phyloP scores from a whole-genome alignment of 2,329 filamentous ascomycete species.

The Penicillium brevicompactum region DNA sequence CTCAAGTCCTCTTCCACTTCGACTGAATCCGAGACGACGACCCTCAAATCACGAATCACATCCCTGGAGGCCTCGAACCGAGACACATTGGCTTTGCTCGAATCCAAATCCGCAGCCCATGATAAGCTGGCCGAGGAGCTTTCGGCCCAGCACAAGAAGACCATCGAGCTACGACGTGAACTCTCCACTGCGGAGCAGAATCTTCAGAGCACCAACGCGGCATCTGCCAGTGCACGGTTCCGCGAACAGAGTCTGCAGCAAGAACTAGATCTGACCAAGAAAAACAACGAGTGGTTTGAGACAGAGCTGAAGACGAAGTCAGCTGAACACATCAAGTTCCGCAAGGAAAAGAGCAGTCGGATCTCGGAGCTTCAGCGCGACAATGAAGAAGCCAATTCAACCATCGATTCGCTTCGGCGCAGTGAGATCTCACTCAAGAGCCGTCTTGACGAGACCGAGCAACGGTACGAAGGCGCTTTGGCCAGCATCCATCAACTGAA shows the following conservation, averaged over 20 bases:
- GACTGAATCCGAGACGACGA: constrained; percentile 68
- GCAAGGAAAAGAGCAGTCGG: constrained; percentile 90
- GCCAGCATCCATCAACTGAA: constrained; percentile 81
- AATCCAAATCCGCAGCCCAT: constrained; percentile 85
- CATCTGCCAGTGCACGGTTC: constrained; percentile 80
- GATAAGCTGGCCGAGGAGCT: constrained; percentile 85
- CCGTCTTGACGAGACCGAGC: constrained; percentile 78
- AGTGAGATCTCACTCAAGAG: constrained; percentile 79
- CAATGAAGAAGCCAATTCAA: constrained; percentile 80
- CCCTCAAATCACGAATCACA: constrained; percentile 77
- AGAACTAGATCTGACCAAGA: constrained; percentile 83
- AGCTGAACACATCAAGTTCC: constrained; percentile 81
- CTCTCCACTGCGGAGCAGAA: constrained; percentile 79
- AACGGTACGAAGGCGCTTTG: constrained; percentile 83
- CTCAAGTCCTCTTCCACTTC: constrained; percentile 73
- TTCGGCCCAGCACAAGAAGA: constrained; percentile 84
- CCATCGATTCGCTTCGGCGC: constrained; percentile 74
- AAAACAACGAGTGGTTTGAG: constrained; percentile 92
- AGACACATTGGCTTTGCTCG: constrained; percentile 83
- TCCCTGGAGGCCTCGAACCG: constrained; percentile 90
- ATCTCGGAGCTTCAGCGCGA: constrained; percentile 86
- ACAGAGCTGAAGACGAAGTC: constrained; percentile 88
- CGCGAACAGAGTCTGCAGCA: constrained; percentile 87
- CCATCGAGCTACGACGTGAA: constrained; percentile 79
- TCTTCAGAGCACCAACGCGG: constrained; percentile 77